A percentile compares a stretch with the other conserved stretches of the same genome.
Conservation (phyloP, 78 protist species). For the Diacronema lutheri region DNA sequence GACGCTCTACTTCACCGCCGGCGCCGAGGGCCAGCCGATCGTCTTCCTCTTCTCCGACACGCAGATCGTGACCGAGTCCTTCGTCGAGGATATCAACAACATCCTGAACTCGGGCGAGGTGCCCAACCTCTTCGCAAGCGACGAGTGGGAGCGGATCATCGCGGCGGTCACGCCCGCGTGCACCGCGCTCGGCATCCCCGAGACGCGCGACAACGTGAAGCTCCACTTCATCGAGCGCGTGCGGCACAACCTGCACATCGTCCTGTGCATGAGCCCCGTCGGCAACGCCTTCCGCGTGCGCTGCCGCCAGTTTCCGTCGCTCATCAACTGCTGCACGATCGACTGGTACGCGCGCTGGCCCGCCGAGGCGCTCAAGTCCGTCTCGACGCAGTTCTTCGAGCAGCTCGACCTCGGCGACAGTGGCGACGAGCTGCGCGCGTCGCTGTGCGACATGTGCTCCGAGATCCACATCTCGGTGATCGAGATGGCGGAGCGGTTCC, state of each 20-base stretch:
- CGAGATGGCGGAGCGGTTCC: conserved; percentile 17
- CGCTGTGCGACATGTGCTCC: conserved; percentile 30
- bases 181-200: conserved; percentile 18
- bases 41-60: conserved; percentile 66
- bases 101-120: conserved; percentile 71
- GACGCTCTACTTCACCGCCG: conserved; percentile 45
- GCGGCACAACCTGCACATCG: conserved; percentile 59
- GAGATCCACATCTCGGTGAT: conserved; percentile 25
- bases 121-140: conserved; percentile 59
- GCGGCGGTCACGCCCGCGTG: conserved; percentile 4
- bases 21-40: conserved; percentile 48
- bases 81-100: conserved; percentile 76
- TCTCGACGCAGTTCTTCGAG: conserved; percentile 29
- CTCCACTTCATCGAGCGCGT: conserved; percentile 39
- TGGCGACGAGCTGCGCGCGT: background rate
- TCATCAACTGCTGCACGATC: conserved; percentile 60
- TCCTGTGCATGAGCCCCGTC: conserved; percentile 68
- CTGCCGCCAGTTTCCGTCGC: conserved; percentile 60
- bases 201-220: conserved; percentile 41
- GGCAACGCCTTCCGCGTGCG: conserved; percentile 57
- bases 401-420: background rate
- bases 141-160: conserved; percentile 53
- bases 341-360: conserved; percentile 81
- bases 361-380: conserved; percentile 41
- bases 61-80: conserved; percentile 64